Conservation (phyloP, 805 yeast genomes). For the Candida rishiriensis region DNA sequence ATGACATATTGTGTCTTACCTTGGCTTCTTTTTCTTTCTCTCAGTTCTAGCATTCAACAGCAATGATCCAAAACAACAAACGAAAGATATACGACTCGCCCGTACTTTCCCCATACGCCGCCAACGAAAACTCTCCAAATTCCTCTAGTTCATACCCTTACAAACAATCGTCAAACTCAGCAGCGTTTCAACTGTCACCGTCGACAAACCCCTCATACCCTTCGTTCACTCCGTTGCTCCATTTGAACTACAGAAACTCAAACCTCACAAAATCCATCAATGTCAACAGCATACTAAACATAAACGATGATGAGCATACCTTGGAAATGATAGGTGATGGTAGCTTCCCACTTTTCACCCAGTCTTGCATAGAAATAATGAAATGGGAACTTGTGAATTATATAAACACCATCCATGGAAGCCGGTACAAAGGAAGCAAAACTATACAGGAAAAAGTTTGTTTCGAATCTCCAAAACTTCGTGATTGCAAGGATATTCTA, state of each 20-base stretch:
- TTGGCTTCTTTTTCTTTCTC: background rate
- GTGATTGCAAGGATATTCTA: constrained; percentile 24
- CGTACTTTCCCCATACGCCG: background rate
- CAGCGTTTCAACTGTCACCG: constrained; percentile 1
- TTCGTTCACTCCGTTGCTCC: constrained; percentile 21
- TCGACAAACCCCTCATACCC: constrained; percentile 9
- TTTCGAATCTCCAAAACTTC: constrained; percentile 27
- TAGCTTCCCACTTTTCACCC: constrained; percentile 41
- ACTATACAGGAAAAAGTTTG: constrained; percentile 1
- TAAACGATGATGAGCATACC: constrained; percentile 12
- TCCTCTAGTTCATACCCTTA: background rate
- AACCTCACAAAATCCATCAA: constrained; percentile 13
- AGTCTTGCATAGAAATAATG: constrained; percentile 39
- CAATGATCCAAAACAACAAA: background rate
- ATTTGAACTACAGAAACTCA: constrained; percentile 17
- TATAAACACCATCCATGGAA: constrained; percentile 30
- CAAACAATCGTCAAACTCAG: background rate
- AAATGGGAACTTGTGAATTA: constrained; percentile 33
- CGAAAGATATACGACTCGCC: constrained; percentile 1
- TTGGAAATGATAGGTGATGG: constrained; percentile 23
- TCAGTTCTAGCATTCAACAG: background rate
- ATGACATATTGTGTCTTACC: too few species aligned
- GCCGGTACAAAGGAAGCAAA: constrained; percentile 11
- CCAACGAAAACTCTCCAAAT: background rate
- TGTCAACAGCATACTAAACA: constrained; percentile 7